These are phyloP conservation scores for Acanthamoeba castellanii DNA, from an alignment of 208 protist genomes.

Conservation along the genomic window DNA sequence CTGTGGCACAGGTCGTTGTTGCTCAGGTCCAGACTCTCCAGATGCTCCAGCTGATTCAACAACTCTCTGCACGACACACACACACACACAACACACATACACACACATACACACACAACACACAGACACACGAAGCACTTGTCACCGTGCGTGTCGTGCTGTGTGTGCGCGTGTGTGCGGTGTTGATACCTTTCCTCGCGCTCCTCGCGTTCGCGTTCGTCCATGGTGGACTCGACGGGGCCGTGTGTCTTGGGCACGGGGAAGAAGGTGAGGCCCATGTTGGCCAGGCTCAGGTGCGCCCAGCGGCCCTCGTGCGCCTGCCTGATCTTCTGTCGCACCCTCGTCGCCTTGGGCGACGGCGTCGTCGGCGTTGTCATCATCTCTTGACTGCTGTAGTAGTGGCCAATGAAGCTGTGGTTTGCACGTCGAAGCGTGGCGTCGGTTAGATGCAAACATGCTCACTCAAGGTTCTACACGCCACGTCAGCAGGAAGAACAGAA, in stretches of 20 bases:
- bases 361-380: too few relatives aligned
- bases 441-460: too few relatives aligned
- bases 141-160: too few relatives aligned
- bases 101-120: not conserved
- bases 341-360: not conserved
- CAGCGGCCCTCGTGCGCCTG: not conserved
- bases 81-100: not conserved
- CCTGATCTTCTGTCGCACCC: constrained; percentile 34
- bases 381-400: too few relatives aligned
- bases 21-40: constrained; percentile 61
- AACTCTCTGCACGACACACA: constrained; percentile 13
- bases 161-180: not conserved
- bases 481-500: too few relatives aligned
- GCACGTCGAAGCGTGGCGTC: too few relatives aligned
- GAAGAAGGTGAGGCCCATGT: constrained; percentile 64
- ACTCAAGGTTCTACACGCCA: too few relatives aligned
- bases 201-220: constrained; percentile 51
- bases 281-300: constrained; percentile 42
- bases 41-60: constrained; percentile 18
- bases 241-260: constrained; percentile 1
- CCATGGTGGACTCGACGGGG: constrained; percentile 16
- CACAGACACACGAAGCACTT: not conserved
- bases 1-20: constrained; percentile 70
- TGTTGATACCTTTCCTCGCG: constrained; percentile 34
- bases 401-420: too few relatives aligned